Evolutionary conservation across 225 moss, liverwort and hornwort genomes (phyloP), one percentile per base, ranked within the genome.

Genomic region (Pseudoscleropodium purum): DNA sequence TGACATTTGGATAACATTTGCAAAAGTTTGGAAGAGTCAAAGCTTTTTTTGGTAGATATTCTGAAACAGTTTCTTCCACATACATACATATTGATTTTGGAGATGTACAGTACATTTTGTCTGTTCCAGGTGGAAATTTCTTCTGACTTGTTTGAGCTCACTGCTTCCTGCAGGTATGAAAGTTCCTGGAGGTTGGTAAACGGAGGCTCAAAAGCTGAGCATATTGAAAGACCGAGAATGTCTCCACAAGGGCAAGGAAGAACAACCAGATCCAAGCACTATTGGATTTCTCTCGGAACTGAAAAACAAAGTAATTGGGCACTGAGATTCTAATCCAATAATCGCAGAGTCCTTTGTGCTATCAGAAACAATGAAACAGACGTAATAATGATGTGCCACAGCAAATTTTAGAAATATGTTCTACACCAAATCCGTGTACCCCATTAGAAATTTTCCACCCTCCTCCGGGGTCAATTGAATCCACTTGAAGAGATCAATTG

Each of bases 121-220:
- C 27, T 39, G 27, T 79, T n/a, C 79, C 3, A 47, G 43, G 15
- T 34, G 27, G 18, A 64, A 45, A 17, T 54, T 25, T 24, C 7
- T 68, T 69, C 82, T 89, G 21, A 90, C 37, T 73, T 76, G 37
- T 34, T 81, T 89, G 45, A 83, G 36, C 63, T 47, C 45, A 45
- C 45, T 45, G 45, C 7, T 73, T 52, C 14, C 15, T 43, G 18
- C 82, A 92, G 92, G 88, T 85, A 85, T 92, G 89, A 81, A 76
- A 87, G 91, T 92, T 54, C 92, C 92, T 79, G 92, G 91, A 79
- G 92, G 92, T 41, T 91, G 92, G 92, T 90, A 41, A 89, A 37
- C 0, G 4, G 78, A 13, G 39, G 31, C 74, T 79, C 70, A 43
- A 64, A 82, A 83, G 36, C 45, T 83, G 56, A 37, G 37, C 79